Conservation (phyloP, 2,329 filamentous ascomycete genomes). For the Fusarium devonianum region DNA sequence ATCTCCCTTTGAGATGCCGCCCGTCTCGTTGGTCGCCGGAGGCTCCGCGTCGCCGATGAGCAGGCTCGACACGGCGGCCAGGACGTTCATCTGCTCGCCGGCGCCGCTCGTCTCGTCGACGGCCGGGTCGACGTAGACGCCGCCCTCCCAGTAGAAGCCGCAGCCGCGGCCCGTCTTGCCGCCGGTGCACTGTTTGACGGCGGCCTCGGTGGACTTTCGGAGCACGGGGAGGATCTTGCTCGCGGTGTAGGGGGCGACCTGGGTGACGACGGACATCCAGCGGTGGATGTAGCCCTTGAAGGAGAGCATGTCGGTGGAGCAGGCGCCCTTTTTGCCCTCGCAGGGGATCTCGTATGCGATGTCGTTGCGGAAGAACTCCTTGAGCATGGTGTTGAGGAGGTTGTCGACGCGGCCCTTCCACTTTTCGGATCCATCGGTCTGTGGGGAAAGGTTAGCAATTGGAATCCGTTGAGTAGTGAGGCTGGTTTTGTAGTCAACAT, state of each 20-base stretch:
- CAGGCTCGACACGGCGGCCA: slow-evolving; percentile 61
- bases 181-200: slow-evolving; percentile 68
- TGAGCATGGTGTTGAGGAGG: slow-evolving; percentile 58
- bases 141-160: slow-evolving; percentile 67
- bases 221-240: slow-evolving; percentile 65
- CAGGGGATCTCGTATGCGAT: slow-evolving; percentile 73
- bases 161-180: slow-evolving; percentile 66
- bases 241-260: slow-evolving; percentile 67
- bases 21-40: slow-evolving; percentile 56
- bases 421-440: slow-evolving; percentile 59
- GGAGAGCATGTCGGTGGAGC: slow-evolving; percentile 74
- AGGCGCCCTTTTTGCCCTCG: slow-evolving; percentile 61
- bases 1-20: slow-evolving; percentile 58
- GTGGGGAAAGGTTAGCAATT: slow-evolving; percentile 31
- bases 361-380: slow-evolving; percentile 63
- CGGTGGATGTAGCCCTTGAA: slow-evolving; percentile 76
- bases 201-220: slow-evolving; percentile 63
- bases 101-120: slow-evolving; percentile 63
- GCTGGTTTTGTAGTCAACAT: too few relatives aligned
- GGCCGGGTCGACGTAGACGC: slow-evolving; percentile 54
- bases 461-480: background rate
- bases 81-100: slow-evolving; percentile 65
- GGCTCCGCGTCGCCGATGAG: slow-evolving; percentile 52
- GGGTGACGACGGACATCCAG: slow-evolving; percentile 67
- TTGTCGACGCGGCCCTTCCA: slow-evolving; percentile 66